Evolutionary conservation across 768 basidiomycete species (phyloP).

Genomic region (Lactifluus echinatus): DNA sequence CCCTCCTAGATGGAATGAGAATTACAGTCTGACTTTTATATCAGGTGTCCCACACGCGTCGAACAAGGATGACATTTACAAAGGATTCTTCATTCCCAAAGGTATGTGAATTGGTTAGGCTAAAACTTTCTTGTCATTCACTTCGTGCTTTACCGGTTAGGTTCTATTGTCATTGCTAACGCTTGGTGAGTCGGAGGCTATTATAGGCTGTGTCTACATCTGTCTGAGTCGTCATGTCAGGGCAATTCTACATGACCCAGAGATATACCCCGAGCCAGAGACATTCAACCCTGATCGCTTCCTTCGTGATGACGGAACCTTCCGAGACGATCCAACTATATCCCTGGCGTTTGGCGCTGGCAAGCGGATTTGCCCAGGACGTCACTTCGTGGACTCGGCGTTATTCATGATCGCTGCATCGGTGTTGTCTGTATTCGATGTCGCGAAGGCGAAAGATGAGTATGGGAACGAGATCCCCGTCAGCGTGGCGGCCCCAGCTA

Average conservation of each 20-base stretch:
- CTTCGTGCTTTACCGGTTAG: background rate
- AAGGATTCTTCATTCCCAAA: conserved; percentile 7
- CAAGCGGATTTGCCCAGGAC: conserved; percentile 7
- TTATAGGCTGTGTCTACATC: too few species aligned
- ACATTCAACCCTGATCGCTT: background rate
- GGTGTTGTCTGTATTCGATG: background rate
- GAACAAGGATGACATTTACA: conserved; percentile 2
- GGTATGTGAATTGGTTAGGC: conserved; percentile 6
- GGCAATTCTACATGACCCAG: conserved; percentile 4
- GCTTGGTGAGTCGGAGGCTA: background rate
- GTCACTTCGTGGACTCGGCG: background rate
- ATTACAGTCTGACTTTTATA: background rate
- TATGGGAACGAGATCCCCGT: conserved; percentile 1
- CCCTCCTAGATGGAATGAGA: background rate
- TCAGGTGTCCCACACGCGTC: background rate
- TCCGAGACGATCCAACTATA: background rate
- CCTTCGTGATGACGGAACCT: background rate
- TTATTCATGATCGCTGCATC: background rate
- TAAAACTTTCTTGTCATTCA: too few species aligned
- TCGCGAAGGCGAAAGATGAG: background rate
- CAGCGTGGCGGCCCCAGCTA: background rate
- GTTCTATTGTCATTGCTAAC: background rate
- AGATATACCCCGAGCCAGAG: conserved; percentile 4
- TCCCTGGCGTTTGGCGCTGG: background rate
- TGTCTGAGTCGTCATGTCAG: background rate